phyloP scores from a whole-genome alignment of 2,329 filamentous ascomycete species.

The Coniochaeta pulveracea region DNA sequence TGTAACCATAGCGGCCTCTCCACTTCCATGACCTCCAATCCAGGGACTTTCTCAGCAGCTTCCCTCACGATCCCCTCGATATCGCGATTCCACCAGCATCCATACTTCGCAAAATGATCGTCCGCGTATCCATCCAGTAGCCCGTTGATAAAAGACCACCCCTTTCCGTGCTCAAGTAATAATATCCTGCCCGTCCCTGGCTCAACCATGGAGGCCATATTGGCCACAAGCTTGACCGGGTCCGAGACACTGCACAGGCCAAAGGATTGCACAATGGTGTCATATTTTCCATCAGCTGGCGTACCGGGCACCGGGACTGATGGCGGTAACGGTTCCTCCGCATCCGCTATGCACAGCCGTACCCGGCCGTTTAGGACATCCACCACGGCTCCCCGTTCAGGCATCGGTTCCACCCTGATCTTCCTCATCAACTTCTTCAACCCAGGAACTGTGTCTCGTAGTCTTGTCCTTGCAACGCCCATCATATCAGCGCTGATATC shows the following conservation, averaged over 20 bases:
- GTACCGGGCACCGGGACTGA: conserved; percentile 11
- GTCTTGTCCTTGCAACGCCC: conserved; percentile 40
- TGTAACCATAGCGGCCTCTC: conserved; percentile 40
- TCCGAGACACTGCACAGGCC: conserved; percentile 51
- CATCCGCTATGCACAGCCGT: conserved; percentile 37
- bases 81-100: conserved; percentile 60
- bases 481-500: conserved; percentile 52
- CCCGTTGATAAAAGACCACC: conserved; percentile 40
- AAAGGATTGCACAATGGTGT: conserved; percentile 54
- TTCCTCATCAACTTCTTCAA: conserved; percentile 26
- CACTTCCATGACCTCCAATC: conserved; percentile 44
- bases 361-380: conserved; percentile 28
- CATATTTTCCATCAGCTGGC: conserved; percentile 30
- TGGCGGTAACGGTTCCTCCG: conserved; percentile 28
- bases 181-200: conserved; percentile 48
- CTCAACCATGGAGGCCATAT: conserved; percentile 38
- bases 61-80: conserved; percentile 41
- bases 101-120: conserved; percentile 46
- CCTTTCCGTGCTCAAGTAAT: conserved; percentile 51
- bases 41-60: conserved; percentile 34
- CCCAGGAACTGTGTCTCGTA: conserved; percentile 30
- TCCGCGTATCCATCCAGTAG: conserved; percentile 43
- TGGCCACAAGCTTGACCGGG: conserved; percentile 39
- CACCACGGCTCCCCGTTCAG: conserved; percentile 12
- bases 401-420: conserved; percentile 13